Conservation (phyloP, 164 flowering plant genomes). For the Stephania yunnanensis region DNA sequence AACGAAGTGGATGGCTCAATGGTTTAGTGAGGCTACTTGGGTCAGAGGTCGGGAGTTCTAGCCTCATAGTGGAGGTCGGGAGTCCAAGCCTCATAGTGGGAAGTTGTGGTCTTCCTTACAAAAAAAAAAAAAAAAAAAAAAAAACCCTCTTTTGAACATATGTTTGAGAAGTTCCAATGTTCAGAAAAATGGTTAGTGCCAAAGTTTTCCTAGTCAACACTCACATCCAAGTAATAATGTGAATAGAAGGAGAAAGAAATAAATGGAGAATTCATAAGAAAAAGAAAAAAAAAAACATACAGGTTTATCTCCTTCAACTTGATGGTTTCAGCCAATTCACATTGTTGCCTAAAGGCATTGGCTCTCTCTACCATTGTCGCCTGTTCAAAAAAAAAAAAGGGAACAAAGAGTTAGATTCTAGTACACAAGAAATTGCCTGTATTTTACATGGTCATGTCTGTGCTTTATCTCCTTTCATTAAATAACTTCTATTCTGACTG, state of each 20-base stretch:
- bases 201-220: background rate
- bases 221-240: background rate
- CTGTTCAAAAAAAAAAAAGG: constrained; percentile 30
- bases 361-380: constrained; percentile 90
- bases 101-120: too few relatives aligned
- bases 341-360: constrained; percentile 86
- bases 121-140: too few relatives aligned
- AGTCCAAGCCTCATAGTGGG: too few relatives aligned
- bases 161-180: too few relatives aligned
- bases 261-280: too few relatives aligned
- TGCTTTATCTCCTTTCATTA: background rate
- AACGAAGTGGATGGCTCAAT: too few relatives aligned
- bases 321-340: constrained; percentile 84
- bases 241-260: background rate
- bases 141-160: background rate
- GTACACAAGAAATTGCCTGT: background rate
- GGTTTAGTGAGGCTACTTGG: too few relatives aligned
- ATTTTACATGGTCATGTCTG: background rate
- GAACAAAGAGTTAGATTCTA: background rate
- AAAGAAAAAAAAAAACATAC: constrained; percentile 46
- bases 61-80: too few relatives aligned
- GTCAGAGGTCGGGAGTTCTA: too few relatives aligned
- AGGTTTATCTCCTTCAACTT: constrained; percentile 94
- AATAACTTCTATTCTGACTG: background rate
- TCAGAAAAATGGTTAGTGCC: too few relatives aligned